Percentiles rank a stretch among this genome's conserved stretches.
Evolutionary conservation across 2,329 filamentous ascomycete species (phyloP).

Genomic region (Colletotrichum tropicale): DNA sequence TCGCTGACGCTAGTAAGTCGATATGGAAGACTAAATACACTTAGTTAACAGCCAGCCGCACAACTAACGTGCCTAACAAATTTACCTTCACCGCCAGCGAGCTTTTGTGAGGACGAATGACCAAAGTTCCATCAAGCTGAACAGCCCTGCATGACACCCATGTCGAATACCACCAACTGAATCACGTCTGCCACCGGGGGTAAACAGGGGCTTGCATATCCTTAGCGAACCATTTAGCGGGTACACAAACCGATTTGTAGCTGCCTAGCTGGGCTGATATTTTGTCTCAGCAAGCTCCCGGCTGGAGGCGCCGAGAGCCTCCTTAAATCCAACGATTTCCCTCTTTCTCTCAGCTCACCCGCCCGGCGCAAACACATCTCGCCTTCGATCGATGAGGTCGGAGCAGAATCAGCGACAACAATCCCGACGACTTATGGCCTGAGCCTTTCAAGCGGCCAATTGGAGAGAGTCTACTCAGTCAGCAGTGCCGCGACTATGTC

Average conservation of each 20-base stretch:
- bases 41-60: background rate
- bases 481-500: background rate
- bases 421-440: accelerated
- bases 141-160: background rate
- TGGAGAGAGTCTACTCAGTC: background rate
- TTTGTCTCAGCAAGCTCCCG: background rate
- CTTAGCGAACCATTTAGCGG: background rate
- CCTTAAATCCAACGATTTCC: background rate
- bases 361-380: background rate
- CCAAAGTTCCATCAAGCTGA: background rate
- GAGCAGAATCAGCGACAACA: background rate
- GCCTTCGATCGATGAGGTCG: background rate
- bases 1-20: background rate
- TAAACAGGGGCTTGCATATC: background rate
- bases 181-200: background rate
- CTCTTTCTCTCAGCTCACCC: background rate
- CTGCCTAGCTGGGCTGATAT: background rate
- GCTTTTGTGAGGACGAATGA: background rate
- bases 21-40: background rate
- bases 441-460: background rate
- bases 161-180: background rate
- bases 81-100: background rate
- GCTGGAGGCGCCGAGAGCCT: background rate
- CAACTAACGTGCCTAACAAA: background rate
- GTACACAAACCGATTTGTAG: background rate